Percentiles rank a stretch among this genome's conserved stretches.
phyloP scores from a whole-genome alignment of 1,284 basidiomycete species.

The Earliella scabrosa region DNA sequence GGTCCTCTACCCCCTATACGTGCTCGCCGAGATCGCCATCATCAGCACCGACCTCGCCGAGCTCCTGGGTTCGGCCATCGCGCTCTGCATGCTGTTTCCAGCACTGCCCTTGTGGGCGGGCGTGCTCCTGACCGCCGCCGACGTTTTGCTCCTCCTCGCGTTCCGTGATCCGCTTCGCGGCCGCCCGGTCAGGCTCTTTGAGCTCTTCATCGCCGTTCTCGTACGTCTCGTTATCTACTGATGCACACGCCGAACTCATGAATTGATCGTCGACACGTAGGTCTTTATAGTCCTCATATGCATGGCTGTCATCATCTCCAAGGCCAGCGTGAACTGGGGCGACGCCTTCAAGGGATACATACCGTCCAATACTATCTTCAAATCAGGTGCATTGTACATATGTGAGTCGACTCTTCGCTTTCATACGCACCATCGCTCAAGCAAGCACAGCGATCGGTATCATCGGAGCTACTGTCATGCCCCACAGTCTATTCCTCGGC shows the following conservation, averaged over 20 bases:
- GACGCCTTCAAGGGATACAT: conserved; percentile 86
- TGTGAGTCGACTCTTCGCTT: conserved; percentile 47
- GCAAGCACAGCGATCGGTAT: conserved; percentile 72
- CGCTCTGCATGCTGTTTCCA: conserved; percentile 83
- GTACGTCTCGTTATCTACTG: conserved; percentile 40
- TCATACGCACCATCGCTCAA: neutral
- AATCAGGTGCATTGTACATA: conserved; percentile 75
- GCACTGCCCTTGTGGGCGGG: conserved; percentile 79
- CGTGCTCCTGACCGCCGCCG: conserved; percentile 82
- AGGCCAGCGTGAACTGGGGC: conserved; percentile 78
- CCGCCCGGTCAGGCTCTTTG: conserved; percentile 72
- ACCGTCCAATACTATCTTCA: conserved; percentile 72
- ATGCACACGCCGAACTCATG: neutral
- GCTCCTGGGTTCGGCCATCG: conserved; percentile 82
- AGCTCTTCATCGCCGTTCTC: conserved; percentile 66
- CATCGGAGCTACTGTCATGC: conserved; percentile 87
- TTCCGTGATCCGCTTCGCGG: conserved; percentile 63
- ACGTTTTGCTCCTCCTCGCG: conserved; percentile 80
- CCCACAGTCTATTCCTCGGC: conserved; percentile 90
- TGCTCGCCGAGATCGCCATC: conserved; percentile 81
- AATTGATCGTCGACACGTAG: conserved; percentile 41
- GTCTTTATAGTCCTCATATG: conserved; percentile 83
- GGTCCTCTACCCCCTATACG: conserved; percentile 74
- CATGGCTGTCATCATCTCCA: conserved; percentile 82
- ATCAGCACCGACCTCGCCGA: conserved; percentile 79